Conservation (phyloP, 768 basidiomycete genomes). For the Mycena maculata region DNA sequence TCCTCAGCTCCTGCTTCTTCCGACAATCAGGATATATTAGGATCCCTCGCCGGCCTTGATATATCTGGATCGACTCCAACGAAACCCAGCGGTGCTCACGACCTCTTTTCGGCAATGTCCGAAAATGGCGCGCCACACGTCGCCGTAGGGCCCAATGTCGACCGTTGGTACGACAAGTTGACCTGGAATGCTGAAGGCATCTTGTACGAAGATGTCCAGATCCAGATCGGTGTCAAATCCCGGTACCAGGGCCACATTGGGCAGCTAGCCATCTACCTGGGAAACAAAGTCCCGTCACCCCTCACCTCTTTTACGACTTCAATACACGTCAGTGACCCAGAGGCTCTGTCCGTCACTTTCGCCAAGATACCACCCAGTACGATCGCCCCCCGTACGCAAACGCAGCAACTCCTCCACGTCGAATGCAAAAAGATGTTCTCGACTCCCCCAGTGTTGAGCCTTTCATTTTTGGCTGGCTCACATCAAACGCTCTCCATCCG, state of each 20-base stretch:
- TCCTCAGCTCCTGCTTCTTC: slow-evolving; percentile 51
- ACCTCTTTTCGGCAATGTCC: slow-evolving; percentile 24
- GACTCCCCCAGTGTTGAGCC: slow-evolving; percentile 78
- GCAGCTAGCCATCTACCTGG: slow-evolving; percentile 93
- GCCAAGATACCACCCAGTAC: slow-evolving; percentile 90
- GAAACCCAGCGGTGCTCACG: slow-evolving; percentile 22
- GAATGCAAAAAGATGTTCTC: slow-evolving; percentile 93
- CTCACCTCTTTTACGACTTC: slow-evolving; percentile 92
- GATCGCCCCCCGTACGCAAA: slow-evolving; percentile 86
- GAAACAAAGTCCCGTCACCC: slow-evolving; percentile 93
- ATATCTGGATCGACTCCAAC: slow-evolving; percentile 52
- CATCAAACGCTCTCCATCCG: slow-evolving; percentile 87
- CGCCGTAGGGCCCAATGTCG: slow-evolving; percentile 76
- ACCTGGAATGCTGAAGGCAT: slow-evolving; percentile 86
- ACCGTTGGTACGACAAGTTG: slow-evolving; percentile 91
- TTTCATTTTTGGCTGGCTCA: slow-evolving; percentile 94
- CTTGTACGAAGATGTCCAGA: slow-evolving; percentile 93
- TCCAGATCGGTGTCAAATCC: slow-evolving; percentile 96
- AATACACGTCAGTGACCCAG: slow-evolving; percentile 76
- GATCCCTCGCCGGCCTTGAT: slow-evolving; percentile 87
- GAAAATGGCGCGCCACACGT: slow-evolving; percentile 64
- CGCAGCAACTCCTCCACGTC: slow-evolving; percentile 92
- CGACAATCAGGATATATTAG: slow-evolving; percentile 68
- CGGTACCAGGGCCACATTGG: slow-evolving; percentile 96
- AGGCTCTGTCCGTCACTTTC: slow-evolving; percentile 84